These are phyloP conservation scores for Paraurostyla sp. DNA, from an alignment of 73 alveolate species.

Conservation along the genomic window DNA sequence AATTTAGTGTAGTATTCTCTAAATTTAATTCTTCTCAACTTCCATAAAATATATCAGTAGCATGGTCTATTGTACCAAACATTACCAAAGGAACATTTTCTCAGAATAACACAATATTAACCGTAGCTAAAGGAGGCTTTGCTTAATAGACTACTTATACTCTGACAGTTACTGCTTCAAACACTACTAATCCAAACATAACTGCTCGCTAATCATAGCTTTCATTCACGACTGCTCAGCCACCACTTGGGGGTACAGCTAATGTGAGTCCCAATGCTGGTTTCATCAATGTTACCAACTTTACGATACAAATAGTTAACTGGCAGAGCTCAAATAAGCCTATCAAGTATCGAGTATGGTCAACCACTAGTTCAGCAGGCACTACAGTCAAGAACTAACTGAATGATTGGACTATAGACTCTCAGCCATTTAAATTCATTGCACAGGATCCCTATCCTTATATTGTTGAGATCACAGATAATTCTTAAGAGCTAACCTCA, in stretches of 20 bases:
- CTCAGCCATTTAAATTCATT: conserved; percentile 15
- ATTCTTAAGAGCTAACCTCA: not conserved
- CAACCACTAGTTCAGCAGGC: not conserved
- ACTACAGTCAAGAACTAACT: not conserved
- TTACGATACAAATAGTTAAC: not conserved
- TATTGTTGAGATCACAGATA: not conserved
- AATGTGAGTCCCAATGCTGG: conserved; percentile 3
- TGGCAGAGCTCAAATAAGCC: conserved; percentile 45
- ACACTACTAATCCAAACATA: not conserved
- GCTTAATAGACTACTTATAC: not conserved
- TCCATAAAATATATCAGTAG: not conserved
- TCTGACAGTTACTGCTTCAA: not conserved
- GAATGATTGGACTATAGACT: not conserved
- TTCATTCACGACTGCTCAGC: not conserved
- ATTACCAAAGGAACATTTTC: not conserved
- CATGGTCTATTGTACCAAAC: conserved; percentile 45
- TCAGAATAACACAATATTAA: not conserved
- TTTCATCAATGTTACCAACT: not conserved
- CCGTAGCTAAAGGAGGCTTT: not conserved
- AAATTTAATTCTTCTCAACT: not conserved
- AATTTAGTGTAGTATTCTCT: not conserved
- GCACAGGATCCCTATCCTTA: not conserved
- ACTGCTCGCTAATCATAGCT: not conserved
- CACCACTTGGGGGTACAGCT: conserved; percentile 27
- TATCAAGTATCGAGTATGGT: not conserved